phyloP scores from a whole-genome alignment of 2,329 filamentous ascomycete species.

The Teratosphaeria epicoccoides region DNA sequence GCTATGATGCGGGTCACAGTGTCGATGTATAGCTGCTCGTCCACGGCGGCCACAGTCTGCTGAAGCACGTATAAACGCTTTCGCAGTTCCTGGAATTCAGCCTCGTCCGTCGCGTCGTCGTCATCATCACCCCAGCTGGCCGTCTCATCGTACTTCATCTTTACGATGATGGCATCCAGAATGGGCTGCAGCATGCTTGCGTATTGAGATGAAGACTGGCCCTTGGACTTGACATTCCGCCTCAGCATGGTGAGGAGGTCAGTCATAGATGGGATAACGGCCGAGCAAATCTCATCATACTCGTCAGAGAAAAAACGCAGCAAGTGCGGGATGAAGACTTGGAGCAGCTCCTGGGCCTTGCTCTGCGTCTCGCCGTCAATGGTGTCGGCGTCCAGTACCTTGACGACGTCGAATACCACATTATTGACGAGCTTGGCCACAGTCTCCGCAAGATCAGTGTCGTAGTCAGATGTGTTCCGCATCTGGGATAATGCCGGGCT shows the following conservation, averaged over 20 bases:
- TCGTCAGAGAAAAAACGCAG: conserved; percentile 95
- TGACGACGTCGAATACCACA: conserved; percentile 75
- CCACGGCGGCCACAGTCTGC: conserved; percentile 81
- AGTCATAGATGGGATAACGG: conserved; percentile 83
- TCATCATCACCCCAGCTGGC: conserved; percentile 88
- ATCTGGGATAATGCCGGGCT: conserved; percentile 72
- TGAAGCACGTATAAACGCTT: conserved; percentile 84
- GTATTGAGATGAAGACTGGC: conserved; percentile 61
- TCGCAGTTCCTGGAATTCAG: conserved; percentile 89
- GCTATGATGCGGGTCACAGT: conserved; percentile 81
- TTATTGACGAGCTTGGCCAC: conserved; percentile 94
- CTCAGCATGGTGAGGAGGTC: conserved; percentile 86
- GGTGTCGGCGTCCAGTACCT: conserved; percentile 62
- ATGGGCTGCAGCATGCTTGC: conserved; percentile 76
- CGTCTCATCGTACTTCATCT: conserved; percentile 97
- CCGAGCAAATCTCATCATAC: conserved; percentile 95
- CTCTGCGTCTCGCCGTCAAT: conserved; percentile 54
- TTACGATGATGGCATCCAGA: conserved; percentile 80
- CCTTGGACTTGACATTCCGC: conserved; percentile 56
- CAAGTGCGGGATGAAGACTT: conserved; percentile 73
- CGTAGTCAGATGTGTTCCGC: conserved; percentile 74
- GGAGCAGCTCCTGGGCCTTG: conserved; percentile 71
- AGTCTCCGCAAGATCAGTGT: conserved; percentile 88
- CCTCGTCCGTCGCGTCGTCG: conserved; percentile 79
- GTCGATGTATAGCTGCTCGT: conserved; percentile 80